Base-by-base conservation (phyloP, 2,329 filamentous ascomycete genomes). In the Calonectria hawksworthii region DNA sequence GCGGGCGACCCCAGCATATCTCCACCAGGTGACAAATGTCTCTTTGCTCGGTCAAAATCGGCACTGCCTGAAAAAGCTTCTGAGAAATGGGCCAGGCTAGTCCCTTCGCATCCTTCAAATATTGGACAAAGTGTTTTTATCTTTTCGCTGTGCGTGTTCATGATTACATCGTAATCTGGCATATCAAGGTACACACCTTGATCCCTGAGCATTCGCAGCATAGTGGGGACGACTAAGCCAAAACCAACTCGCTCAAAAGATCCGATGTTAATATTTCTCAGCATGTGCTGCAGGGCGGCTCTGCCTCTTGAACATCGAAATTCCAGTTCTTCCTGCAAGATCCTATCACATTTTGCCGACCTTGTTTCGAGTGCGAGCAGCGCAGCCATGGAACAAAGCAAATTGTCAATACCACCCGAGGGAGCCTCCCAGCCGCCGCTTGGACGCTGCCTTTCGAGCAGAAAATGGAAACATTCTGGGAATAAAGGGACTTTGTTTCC, bases 191-290 rank as follows among this genome's bases (percentile, higher is more conserved):
- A 28, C 10, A 63, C 56, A 1, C 56, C 56, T 18, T 28, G 36
- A 21, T 63, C 56, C 34, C 9, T 41, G 21, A 63, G 56, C 56
- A 63, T 41, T 3, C 56, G 56, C 8, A 63, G 38, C 36, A 63
- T 63, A 3, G 56, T 26, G 16, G 56, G 56, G 13, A 63, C 34
- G 16, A 63, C 41, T 13, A 63, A 21, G 1, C 56, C 56, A 21
- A 63, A 9, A 1, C 56, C 56, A 28, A 63, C n/a, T 4, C 56
- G n/a, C 32, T 63, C 56, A 28, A 63, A 63, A 5, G 56, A 63
- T 11, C 32, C 56, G 36, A 63, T 63, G 23, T 63, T 63, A n/a
- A 63, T 36, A 18, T 63, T 63, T 41, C 56, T 63, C 23, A 63
- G 23, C 56, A 63, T 63, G 2, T 16, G 36, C 21, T 63, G 56